A percentile compares a stretch with the other conserved stretches of the same genome.
These are phyloP conservation scores for Cystofilobasidium capitatum DNA, from an alignment of 768 basidiomycete species.

Conservation along the genomic window DNA sequence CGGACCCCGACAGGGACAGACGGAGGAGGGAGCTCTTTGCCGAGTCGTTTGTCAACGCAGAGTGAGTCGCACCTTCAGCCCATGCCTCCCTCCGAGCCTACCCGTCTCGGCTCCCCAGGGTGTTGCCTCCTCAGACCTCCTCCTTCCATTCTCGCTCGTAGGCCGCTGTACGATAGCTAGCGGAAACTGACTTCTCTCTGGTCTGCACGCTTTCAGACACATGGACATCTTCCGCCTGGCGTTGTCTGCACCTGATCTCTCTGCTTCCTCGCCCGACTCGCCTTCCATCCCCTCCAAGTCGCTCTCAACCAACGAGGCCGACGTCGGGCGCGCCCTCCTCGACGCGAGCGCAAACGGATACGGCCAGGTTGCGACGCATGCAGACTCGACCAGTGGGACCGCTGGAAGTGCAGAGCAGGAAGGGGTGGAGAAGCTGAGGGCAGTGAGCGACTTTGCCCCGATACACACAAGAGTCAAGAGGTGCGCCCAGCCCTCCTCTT, in stretches of 20 bases:
- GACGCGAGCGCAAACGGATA: slow-evolving; percentile 17
- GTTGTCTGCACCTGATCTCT: slow-evolving; percentile 52
- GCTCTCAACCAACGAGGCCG: slow-evolving; percentile 53
- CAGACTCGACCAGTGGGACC: slow-evolving; percentile 28
- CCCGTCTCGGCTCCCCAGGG: background rate
- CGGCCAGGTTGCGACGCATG: slow-evolving; percentile 20
- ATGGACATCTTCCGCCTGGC: slow-evolving; percentile 72
- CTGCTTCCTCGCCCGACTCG: slow-evolving; percentile 29
- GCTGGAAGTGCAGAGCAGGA: slow-evolving; percentile 21
- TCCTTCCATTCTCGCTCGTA: background rate
- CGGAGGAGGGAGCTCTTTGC: slow-evolving; percentile 37
- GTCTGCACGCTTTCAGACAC: slow-evolving; percentile 43
- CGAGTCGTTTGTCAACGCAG: slow-evolving; percentile 59
- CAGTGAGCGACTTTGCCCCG: slow-evolving; percentile 47
- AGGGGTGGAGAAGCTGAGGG: slow-evolving; percentile 38
- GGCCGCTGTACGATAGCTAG: too few relatives aligned
- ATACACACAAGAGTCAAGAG: slow-evolving; percentile 72
- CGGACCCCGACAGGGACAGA: background rate
- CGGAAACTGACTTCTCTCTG: too few relatives aligned
- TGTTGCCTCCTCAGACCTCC: background rate
- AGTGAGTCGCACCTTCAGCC: slow-evolving; percentile 43
- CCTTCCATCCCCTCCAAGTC: slow-evolving; percentile 33
- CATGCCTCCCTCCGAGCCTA: background rate
- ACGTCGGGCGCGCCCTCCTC: slow-evolving; percentile 46
- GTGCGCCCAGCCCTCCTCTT: slow-evolving; percentile 42